Evolutionary conservation across 179 eudicot species (phyloP), one percentile per base, ranked within the genome.

Genomic region (Silene coronaria): DNA sequence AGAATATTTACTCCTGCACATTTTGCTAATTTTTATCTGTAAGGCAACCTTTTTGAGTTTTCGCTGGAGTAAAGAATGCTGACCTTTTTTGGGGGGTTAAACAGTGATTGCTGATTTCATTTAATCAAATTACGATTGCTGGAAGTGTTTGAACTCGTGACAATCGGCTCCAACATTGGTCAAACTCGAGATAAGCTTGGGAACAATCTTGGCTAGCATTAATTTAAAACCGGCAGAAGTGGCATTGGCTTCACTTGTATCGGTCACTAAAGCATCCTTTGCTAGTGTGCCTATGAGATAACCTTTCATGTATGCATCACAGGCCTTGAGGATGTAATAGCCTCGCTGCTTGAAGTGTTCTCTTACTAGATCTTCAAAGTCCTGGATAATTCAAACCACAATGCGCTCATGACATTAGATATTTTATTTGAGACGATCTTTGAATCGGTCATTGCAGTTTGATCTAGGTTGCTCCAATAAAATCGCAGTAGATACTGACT

Each of bases 221-320:
- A 96, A 81, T 91, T 96, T 96, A 84, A 96, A 96, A 67, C 99
- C 99, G 73, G 88, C 93, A 1, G 99, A 96, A 80, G 90, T 96
- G 34, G 96, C 90, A 80, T 88, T 84, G 6, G 84, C 74, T 71
- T 76, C 85, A 75, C 88, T 87, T 76, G 80, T 87, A 26, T 83
- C 85, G 6, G 87, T 86, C 23, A 85, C 16, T 6, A 88, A 85
- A 69, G 97, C 97, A 79, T 96, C 99, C 71, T 96, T 84, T 22
- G 87, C 67, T 8, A 96, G 89, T 16, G 97, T 83, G 45, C 96
- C 97, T 30, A 95, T 92, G 78, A 95, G 76, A 76, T 84, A 88
- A 71, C 99, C 99, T 72, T 93, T 88, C 99, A 91, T 91, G 71
- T 96, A 96, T 21, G 96, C 87, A 83, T 96, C 93, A 81, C 97